phyloP scores from a whole-genome alignment of 202 grass and related monocot genomes.

The Bolboschoenoplectus hybrid region DNA sequence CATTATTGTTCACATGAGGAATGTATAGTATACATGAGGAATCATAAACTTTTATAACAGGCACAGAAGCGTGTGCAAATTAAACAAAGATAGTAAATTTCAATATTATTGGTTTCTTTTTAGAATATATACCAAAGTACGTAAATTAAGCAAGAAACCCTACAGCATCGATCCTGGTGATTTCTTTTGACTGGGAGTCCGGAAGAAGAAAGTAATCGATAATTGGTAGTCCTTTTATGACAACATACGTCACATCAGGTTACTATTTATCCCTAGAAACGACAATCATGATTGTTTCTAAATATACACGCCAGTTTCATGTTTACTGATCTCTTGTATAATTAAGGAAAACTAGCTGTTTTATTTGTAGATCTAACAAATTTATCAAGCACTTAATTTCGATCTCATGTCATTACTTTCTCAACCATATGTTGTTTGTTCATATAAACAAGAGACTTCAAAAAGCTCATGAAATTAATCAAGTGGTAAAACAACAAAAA shows the following conservation, averaged over 20 bases:
- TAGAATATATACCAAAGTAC: neutral
- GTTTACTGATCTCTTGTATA: neutral
- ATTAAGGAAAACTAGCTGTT: neutral
- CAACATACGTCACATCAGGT: neutral
- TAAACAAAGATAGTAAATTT: too few relatives aligned
- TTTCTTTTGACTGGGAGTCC: neutral
- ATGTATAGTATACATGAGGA: too few relatives aligned
- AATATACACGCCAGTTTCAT: neutral
- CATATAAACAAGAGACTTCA: neutral
- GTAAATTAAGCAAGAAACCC: neutral
- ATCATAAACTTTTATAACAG: too few relatives aligned
- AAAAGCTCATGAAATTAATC: neutral
- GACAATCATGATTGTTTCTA: neutral
- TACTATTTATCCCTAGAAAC: too few relatives aligned
- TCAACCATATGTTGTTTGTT: neutral
- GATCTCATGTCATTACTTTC: neutral
- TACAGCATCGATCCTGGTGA: neutral
- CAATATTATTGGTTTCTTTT: too few relatives aligned
- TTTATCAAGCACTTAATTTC: neutral
- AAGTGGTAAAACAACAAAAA: neutral
- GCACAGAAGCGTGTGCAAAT: too few relatives aligned
- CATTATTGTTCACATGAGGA: too few relatives aligned
- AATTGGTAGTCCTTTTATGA: neutral
- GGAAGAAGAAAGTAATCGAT: neutral
- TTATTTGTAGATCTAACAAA: constrained; percentile 15